Base-by-base conservation (phyloP, 2,329 filamentous ascomycete genomes). In the Aspergillus ochraceus region DNA sequence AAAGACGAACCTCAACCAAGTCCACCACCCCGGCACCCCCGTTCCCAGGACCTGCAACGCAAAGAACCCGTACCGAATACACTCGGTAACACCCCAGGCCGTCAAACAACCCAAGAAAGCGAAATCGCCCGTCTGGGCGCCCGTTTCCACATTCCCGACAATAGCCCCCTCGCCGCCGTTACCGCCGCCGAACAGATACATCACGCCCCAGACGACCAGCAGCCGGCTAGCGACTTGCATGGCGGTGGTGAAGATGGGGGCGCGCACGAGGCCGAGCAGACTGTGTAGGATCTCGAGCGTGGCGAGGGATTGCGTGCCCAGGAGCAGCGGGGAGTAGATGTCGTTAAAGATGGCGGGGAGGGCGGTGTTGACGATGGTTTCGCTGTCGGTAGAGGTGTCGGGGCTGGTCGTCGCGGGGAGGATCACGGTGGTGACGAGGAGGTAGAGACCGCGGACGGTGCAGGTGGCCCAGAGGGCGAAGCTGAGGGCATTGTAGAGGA, bases 1-100 rank as follows among this genome's bases (percentile, higher is more conserved):
- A n/a, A 19, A 49, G 4, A 64, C 54, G 60, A 60, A 71, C 64
- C 72, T 64, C 60, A 72, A 80, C 90, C 92, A 96, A 42, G 86
- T 87, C 72, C 97, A 83, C 60, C 83, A 80, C 0, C 70, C 74
- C 0, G 92, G 91, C 30, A 90, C 85, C 60, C 78, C 85, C 83
- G 64, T 68, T 36, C 68, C 81, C 71, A 56, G 75, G 67, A 64
- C 84, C 68, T 86, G 87, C 69, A 92, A 83, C 39, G 90, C 90
- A 74, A 98, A 98, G 83, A 91, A 99, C 52, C 86, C 85, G 83
- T 99, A 99, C 57, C 95, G 89, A 69, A 97, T 89, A 55, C 97
- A 90, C 80, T 99, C 95, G 61, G 95, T 97, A 60, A 91, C 76
- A 64, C 87, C 89, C 94, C 95, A 98, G 32, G 95, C 93, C 58